Conservation (phyloP, 2,329 filamentous ascomycete species). For the Cercospora sp. region DNA sequence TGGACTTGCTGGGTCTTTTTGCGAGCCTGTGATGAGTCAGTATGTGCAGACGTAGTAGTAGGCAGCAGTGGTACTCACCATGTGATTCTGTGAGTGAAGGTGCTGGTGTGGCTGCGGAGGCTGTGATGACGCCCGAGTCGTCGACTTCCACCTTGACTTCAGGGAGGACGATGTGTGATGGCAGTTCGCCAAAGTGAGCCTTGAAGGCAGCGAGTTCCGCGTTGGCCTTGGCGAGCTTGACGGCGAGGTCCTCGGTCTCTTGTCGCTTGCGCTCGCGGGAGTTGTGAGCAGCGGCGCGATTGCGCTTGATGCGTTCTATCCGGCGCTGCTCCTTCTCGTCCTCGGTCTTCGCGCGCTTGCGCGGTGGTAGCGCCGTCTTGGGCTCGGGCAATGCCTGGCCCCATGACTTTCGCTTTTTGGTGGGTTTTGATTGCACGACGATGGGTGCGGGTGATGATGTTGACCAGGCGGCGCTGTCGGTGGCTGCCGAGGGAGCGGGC, state of each 20-base stretch:
- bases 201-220: slow-evolving; percentile 38
- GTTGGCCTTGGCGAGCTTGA: slow-evolving; percentile 36
- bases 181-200: slow-evolving; percentile 36
- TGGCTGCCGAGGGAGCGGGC: slow-evolving; percentile 20
- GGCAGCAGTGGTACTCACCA: slow-evolving; percentile 2
- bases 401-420: slow-evolving; percentile 78
- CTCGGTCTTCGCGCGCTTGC: slow-evolving; percentile 97
- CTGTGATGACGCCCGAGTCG: slow-evolving; percentile 12
- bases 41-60: neutral
- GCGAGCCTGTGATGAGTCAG: slow-evolving; percentile 17
- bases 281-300: slow-evolving; percentile 93
- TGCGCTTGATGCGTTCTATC: slow-evolving; percentile 94
- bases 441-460: slow-evolving; percentile 31
- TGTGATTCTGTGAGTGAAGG: slow-evolving; percentile 35
- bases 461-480: slow-evolving; percentile 13
- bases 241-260: slow-evolving; percentile 81
- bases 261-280: slow-evolving; percentile 90
- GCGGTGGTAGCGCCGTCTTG: slow-evolving; percentile 91
- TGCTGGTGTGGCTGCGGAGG: slow-evolving; percentile 30
- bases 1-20: slow-evolving; percentile 32
- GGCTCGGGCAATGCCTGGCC: slow-evolving; percentile 94
- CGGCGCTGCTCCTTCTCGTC: slow-evolving; percentile 98
- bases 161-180: slow-evolving; percentile 35
- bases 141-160: slow-evolving; percentile 36
- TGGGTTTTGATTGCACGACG: slow-evolving; percentile 36